These are phyloP conservation scores for Aureobasidium sp. DNA, from an alignment of 2,329 filamentous ascomycete genomes.

Conservation along the genomic window DNA sequence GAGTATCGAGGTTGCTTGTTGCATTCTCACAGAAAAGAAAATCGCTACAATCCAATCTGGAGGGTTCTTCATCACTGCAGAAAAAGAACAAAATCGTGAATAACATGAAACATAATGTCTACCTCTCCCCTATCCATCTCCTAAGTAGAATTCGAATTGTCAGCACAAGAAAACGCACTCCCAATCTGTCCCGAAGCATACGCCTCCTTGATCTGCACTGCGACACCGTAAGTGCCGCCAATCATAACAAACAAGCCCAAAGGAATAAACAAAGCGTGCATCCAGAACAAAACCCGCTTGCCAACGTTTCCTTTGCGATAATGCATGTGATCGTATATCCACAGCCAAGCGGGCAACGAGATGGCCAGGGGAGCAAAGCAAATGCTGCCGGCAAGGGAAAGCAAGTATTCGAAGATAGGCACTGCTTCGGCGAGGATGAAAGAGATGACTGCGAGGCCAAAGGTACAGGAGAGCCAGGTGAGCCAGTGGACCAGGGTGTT, in stretches of 20 bases:
- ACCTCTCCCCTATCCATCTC: neutral
- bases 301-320: constrained; percentile 30
- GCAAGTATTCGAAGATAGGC: constrained; percentile 46
- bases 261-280: constrained; percentile 36
- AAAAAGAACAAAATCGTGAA: neutral
- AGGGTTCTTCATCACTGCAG: neutral
- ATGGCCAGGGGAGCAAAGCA: constrained; percentile 45
- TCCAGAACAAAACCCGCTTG: constrained; percentile 31
- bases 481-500: constrained; percentile 44
- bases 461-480: constrained; percentile 42
- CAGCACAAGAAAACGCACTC: constrained; percentile 40
- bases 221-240: constrained; percentile 42
- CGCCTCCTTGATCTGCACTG: constrained; percentile 43
- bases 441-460: constrained; percentile 33
- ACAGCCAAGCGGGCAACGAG: constrained; percentile 40
- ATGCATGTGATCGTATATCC: constrained; percentile 41
- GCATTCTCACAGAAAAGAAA: neutral
- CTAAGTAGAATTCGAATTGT: constrained; percentile 30
- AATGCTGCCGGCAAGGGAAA: constrained; percentile 41
- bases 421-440: constrained; percentile 47
- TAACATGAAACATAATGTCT: neutral
- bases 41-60: too few relatives aligned
- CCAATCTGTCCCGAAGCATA: constrained; percentile 41
- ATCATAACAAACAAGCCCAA: constrained; percentile 41
- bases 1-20: too few relatives aligned